These are phyloP conservation scores for Lactarius akahatsu DNA, from an alignment of 768 basidiomycete genomes.

Conservation along the genomic window DNA sequence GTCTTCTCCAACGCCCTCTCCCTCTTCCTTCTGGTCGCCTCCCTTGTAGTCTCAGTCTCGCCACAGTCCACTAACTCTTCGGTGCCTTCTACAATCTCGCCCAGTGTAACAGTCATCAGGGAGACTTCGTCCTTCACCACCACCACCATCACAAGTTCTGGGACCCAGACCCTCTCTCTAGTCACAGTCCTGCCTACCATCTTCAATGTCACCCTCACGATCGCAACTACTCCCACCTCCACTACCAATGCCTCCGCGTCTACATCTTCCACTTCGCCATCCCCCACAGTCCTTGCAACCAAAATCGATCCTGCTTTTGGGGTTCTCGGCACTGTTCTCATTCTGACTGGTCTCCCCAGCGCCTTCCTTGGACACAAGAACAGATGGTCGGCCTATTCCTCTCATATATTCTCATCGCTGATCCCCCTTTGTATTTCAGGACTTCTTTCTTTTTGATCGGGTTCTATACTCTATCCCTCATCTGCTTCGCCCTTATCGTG, in stretches of 20 bases:
- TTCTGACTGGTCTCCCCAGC: slow-evolving; percentile 85
- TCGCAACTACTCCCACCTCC: slow-evolving; percentile 47
- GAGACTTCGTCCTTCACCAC: slow-evolving; percentile 51
- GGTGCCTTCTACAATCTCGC: slow-evolving; percentile 22
- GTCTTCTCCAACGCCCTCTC: slow-evolving; percentile 21
- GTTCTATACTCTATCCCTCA: slow-evolving; percentile 84
- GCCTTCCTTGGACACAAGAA: slow-evolving; percentile 95
- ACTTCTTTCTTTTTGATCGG: slow-evolving; percentile 92
- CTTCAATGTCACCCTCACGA: slow-evolving; percentile 60
- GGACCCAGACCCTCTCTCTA: slow-evolving; percentile 48
- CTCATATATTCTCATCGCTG: slow-evolving; percentile 28
- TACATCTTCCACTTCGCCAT: slow-evolving; percentile 36
- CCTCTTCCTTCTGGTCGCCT: slow-evolving; percentile 31
- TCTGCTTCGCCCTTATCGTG: slow-evolving; percentile 84
- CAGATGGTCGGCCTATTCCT: slow-evolving; percentile 63
- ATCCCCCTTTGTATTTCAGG: slow-evolving; percentile 44
- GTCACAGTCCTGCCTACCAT: slow-evolving; percentile 58
- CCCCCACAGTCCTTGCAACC: slow-evolving; percentile 51
- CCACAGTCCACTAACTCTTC: slow-evolving; percentile 22
- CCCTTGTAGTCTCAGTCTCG: slow-evolving; percentile 30
- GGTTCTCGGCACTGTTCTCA: slow-evolving; percentile 83
- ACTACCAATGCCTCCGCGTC: slow-evolving; percentile 33
- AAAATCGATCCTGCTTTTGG: slow-evolving; percentile 85
- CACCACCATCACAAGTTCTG: slow-evolving; percentile 42
- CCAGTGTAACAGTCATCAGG: slow-evolving; percentile 46